Conservation (phyloP, 2,329 filamentous ascomycete genomes). For the Madurella mycetomatis region DNA sequence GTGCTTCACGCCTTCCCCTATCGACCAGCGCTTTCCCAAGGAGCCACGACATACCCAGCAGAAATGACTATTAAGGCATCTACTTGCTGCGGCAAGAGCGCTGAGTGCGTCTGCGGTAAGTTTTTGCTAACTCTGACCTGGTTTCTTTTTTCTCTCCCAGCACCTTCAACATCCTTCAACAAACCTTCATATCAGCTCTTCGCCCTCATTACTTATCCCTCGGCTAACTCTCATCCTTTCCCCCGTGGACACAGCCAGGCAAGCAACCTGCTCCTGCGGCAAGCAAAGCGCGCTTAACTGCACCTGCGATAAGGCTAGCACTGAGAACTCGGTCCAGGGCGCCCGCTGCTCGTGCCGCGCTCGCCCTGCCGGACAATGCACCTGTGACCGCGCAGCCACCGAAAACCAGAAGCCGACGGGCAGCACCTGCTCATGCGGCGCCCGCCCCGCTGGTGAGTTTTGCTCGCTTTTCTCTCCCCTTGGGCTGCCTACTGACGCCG, state of each 20-base stretch:
- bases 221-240: slow-evolving; percentile 6
- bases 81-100: slow-evolving; percentile 55
- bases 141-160: neutral
- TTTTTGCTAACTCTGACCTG: slow-evolving; percentile 14
- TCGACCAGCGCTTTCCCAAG: slow-evolving; percentile 2
- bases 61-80: slow-evolving; percentile 37
- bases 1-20: neutral
- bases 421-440: slow-evolving; percentile 68
- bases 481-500: neutral
- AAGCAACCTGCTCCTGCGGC: slow-evolving; percentile 81
- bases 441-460: slow-evolving; percentile 62
- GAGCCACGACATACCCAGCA: slow-evolving; percentile 7
- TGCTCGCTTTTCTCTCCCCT: slow-evolving; percentile 5
- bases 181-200: neutral
- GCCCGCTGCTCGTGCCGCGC: slow-evolving; percentile 80
- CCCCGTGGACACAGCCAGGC: slow-evolving; percentile 47
- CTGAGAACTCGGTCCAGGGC: slow-evolving; percentile 70
- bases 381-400: slow-evolving; percentile 64
- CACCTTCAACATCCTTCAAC: neutral
- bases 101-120: slow-evolving; percentile 56
- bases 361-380: slow-evolving; percentile 75
- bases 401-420: slow-evolving; percentile 60
- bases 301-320: slow-evolving; percentile 70
- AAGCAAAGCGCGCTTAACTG: slow-evolving; percentile 83
- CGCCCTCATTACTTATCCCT: neutral